These are phyloP conservation scores for Dryas alaskensis DNA, from an alignment of 306 rosid species.

Conservation along the genomic window DNA sequence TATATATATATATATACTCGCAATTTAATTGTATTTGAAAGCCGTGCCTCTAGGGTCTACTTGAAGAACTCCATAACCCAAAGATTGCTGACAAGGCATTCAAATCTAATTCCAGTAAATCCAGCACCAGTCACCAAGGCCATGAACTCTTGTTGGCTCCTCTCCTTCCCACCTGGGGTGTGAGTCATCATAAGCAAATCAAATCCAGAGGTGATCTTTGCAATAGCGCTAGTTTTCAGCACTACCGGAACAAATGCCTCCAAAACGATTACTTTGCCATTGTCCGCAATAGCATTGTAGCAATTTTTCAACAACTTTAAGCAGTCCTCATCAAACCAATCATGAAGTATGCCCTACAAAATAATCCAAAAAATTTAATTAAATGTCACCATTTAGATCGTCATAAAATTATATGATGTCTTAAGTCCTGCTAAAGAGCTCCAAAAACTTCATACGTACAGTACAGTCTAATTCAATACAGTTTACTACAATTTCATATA, in stretches of 20 bases:
- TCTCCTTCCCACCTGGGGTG: constrained; percentile 11
- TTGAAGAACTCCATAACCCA: background rate
- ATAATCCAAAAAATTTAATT: background rate
- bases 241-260: constrained; percentile 20
- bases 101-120: constrained; percentile 22
- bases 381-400: no score
- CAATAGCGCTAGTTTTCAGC: constrained; percentile 2
- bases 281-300: constrained; percentile 12
- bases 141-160: constrained; percentile 18
- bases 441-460: no score
- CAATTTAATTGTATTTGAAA: no score
- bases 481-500: no score
- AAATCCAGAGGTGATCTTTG: background rate
- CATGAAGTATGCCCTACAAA: constrained; percentile 41
- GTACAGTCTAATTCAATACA: no score
- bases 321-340: no score
- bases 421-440: no score
- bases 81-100: background rate
- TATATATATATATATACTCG: no score
- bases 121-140: constrained; percentile 28
- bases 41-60: no score
- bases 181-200: constrained; percentile 22
- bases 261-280: constrained; percentile 28
- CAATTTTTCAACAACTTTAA: constrained; percentile 40
- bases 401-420: no score